These are phyloP conservation scores for Clavispora fructus DNA, from an alignment of 805 yeast species.

Conservation along the genomic window DNA sequence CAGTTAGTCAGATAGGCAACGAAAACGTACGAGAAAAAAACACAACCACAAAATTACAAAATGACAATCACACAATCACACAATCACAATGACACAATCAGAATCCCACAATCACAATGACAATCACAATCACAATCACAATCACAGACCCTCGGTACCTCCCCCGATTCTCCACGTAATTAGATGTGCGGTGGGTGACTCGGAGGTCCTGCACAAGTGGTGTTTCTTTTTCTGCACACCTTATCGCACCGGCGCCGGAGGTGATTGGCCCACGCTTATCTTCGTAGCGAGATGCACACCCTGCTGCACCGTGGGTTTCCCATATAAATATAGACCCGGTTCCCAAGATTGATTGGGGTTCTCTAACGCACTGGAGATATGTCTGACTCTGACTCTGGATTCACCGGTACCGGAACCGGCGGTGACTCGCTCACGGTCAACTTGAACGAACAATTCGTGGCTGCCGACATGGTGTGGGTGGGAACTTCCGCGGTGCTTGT, in stretches of 20 bases:
- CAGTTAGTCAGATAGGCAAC: too few species aligned
- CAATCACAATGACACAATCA: too few species aligned
- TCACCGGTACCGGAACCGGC: conserved; percentile 64
- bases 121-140: too few species aligned
- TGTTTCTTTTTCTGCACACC: neutral
- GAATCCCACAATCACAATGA: too few species aligned
- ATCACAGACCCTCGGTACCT: too few species aligned
- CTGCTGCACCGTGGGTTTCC: neutral
- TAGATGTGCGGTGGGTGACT: too few species aligned
- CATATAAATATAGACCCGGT: neutral
- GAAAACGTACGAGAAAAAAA: too few species aligned
- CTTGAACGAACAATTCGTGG: conserved; percentile 63
- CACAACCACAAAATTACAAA: too few species aligned
- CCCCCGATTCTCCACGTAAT: too few species aligned
- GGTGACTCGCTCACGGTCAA: conserved; percentile 74
- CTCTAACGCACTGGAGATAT: neutral
- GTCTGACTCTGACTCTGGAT: conserved; percentile 10
- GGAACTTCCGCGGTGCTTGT: conserved; percentile 75
- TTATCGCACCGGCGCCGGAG: neutral
- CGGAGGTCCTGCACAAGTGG: too few species aligned
- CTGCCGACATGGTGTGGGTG: conserved; percentile 82
- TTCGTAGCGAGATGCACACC: neutral
- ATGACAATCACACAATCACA: too few species aligned
- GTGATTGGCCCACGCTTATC: neutral
- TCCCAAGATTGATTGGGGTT: neutral